Base-by-base conservation (phyloP, 345 rosid genomes). In the Corchorus capsularis region DNA sequence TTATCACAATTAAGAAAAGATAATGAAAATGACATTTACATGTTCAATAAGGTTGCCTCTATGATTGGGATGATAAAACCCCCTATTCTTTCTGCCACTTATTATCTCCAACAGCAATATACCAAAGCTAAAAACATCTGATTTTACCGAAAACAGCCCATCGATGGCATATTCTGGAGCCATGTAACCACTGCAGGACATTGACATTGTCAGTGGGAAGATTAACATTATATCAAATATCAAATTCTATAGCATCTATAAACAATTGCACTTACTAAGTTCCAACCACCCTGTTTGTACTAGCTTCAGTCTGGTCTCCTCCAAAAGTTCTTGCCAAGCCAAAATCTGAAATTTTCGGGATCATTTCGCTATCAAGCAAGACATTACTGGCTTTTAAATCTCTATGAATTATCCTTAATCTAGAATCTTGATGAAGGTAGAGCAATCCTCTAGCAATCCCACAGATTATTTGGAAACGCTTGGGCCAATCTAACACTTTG, bases 111-210 rank as follows among this genome's bases (percentile, higher is more conserved):
- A 67, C 64, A 85, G 9, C 13, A 85, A 57, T 14, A 83, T 74
- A 7, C 86, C 88, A 15, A 78, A 85, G 72, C 86, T 85, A 14
- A 83, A 83, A 17, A 83, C 86, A 78, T 85, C 86, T 39, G 43
- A 39, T 39, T 39, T 39, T 3, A 39, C 43, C 43, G 43, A 39
- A 39, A 39, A 39, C 1, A 39, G 43, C 43, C 43, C 43, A 2
- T 39, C 43, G 6, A 39, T 1, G 6, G 43, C 43, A 39, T 39
- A 39, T 39, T 39, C 43, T 27, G 27, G 27, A 27, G 27, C 27
- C 27, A 27, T 27, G 27, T 27, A 27, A 27, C 27, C 27, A 27
- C 27, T 27, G 27, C 27, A 27, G 27, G 27, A 27, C 27, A 27
- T 27, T 27, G 27, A 27, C 27, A 27, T 27, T 27, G 27, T 27